A percentile compares a stretch with the other conserved stretches of the same genome.
These are phyloP conservation scores for Globisporangium takayamanum DNA, from an alignment of 352 stramenopile genomes.

Conservation along the genomic window DNA sequence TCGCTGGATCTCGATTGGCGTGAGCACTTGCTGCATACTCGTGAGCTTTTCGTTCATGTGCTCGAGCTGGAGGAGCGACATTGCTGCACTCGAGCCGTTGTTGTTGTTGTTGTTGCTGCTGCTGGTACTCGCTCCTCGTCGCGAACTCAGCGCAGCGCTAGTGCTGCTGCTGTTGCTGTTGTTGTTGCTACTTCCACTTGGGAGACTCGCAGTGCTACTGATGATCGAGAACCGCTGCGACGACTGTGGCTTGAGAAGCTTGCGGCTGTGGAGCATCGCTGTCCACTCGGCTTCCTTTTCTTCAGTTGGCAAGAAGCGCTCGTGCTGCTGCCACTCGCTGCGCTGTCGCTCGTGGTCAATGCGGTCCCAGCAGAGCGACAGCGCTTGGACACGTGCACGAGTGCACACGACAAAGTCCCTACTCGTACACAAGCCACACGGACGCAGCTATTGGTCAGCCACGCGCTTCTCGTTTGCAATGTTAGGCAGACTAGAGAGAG, in stretches of 20 bases:
- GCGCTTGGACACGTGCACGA: conserved; percentile 40
- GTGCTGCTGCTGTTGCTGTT: not conserved
- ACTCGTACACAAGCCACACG: not conserved
- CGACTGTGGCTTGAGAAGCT: conserved; percentile 6
- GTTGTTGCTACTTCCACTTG: no score
- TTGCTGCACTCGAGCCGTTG: not conserved
- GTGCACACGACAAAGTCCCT: conserved; percentile 46
- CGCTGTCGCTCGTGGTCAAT: conserved; percentile 64
- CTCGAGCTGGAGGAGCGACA: conserved; percentile 28
- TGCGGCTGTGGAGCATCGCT: conserved; percentile 11
- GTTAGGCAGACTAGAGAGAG: not conserved
- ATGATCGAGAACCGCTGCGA: not conserved
- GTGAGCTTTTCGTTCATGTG: conserved; percentile 58
- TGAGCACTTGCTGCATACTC: conserved; percentile 73
- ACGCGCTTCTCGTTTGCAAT: not conserved
- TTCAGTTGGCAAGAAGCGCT: conserved; percentile 22
- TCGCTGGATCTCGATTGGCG: conserved; percentile 69
- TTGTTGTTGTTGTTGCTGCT: conserved; percentile 3
- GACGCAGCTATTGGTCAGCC: not conserved
- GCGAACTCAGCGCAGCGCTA: conserved; percentile 4
- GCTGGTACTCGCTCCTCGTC: not conserved
- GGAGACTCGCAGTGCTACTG: conserved; percentile 2
- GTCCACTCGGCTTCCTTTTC: conserved; percentile 31
- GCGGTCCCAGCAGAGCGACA: conserved; percentile 60
- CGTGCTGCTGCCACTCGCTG: conserved; percentile 37